phyloP scores from a whole-genome alignment of 2,329 filamentous ascomycete genomes.

The Incumbomyces lentus region DNA sequence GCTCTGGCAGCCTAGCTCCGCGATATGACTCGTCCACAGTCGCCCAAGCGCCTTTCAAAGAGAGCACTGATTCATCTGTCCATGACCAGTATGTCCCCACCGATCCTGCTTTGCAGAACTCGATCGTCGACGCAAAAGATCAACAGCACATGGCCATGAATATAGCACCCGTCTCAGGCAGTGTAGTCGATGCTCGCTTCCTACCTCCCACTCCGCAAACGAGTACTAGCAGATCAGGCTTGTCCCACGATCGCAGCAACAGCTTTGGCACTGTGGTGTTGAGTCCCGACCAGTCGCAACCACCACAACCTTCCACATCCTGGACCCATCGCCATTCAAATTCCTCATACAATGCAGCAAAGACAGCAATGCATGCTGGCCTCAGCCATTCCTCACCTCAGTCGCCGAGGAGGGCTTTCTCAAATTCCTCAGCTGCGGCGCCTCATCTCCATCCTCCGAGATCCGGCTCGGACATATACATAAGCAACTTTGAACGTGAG shows the following conservation, averaged over 20 bases:
- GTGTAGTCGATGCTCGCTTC: constrained; percentile 22
- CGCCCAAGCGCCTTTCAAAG: background rate
- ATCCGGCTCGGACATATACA: constrained; percentile 11
- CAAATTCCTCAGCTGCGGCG: constrained; percentile 11
- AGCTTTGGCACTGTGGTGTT: constrained; percentile 23
- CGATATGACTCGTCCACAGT: constrained; percentile 12
- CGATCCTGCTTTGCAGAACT: background rate
- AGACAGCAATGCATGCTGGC: background rate
- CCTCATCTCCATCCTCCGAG: constrained; percentile 13
- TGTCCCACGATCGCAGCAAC: constrained; percentile 22
- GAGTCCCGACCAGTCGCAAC: constrained; percentile 23
- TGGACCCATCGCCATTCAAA: constrained; percentile 18
- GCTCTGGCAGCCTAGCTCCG: constrained; percentile 9
- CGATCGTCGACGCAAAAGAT: background rate
- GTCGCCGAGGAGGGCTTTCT: constrained; percentile 17
- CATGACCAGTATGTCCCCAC: background rate
- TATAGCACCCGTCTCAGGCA: constrained; percentile 27
- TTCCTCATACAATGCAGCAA: background rate
- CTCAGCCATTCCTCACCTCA: constrained; percentile 7
- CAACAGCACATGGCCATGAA: background rate
- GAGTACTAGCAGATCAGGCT: constrained; percentile 18
- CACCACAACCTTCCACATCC: constrained; percentile 11
- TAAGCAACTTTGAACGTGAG: constrained; percentile 7
- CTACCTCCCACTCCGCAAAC: constrained; percentile 23
- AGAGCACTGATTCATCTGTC: background rate